Percentiles rank a stretch among this genome's conserved stretches.
These are phyloP conservation scores for Rehmannia glutinosa DNA, from an alignment of 257 asterid species.

Conservation along the genomic window DNA sequence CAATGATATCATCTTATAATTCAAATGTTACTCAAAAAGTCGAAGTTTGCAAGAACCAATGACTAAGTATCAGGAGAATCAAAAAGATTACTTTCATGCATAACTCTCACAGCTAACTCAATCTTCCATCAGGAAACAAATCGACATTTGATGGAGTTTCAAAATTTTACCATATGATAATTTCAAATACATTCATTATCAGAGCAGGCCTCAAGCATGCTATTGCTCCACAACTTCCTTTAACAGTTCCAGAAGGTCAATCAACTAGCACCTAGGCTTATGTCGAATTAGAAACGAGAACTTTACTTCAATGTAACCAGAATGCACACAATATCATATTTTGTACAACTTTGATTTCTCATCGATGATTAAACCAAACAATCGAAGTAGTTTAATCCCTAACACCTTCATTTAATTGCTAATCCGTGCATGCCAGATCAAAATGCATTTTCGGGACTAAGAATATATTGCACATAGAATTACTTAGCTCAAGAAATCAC, in stretches of 20 bases:
- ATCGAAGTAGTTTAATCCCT: neutral
- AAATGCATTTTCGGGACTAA: neutral
- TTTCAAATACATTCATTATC: neutral
- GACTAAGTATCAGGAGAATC: neutral
- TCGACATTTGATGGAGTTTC: neutral
- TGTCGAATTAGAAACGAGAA: neutral
- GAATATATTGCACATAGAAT: neutral
- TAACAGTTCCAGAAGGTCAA: neutral
- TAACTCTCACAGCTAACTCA: neutral
- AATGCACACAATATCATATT: neutral
- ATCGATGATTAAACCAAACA: neutral
- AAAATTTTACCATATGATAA: neutral
- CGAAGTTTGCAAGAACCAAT: neutral
- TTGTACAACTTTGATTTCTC: neutral
- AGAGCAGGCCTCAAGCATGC: neutral
- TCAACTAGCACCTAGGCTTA: neutral
- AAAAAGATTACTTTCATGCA: neutral
- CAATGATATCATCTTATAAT: neutral
- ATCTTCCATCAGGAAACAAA: neutral
- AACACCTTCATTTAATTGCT: neutral
- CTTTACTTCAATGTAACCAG: neutral
- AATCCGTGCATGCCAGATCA: neutral
- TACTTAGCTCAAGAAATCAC: neutral
- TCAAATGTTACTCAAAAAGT: neutral
- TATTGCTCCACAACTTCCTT: neutral